Evolutionary conservation across 768 basidiomycete genomes (phyloP).

Genomic region (Suillus placidus): DNA sequence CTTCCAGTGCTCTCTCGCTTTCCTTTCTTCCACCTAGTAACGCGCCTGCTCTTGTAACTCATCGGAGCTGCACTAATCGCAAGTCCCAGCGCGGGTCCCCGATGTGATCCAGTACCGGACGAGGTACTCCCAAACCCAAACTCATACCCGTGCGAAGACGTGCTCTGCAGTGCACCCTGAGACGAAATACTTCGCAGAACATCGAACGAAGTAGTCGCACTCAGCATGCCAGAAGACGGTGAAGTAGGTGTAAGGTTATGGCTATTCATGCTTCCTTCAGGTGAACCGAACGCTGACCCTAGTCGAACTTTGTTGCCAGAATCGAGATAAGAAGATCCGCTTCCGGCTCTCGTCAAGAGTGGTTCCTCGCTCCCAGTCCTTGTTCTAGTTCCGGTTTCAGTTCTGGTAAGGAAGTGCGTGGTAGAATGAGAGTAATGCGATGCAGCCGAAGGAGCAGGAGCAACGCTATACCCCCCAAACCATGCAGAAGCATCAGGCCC

Average conservation of each 20-base stretch:
- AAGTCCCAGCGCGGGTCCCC: background rate
- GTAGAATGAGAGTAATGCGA: constrained; percentile 34
- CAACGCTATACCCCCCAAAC: constrained; percentile 26
- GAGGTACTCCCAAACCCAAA: constrained; percentile 27
- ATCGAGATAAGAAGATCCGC: background rate
- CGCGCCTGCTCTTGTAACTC: background rate
- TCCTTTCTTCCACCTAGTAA: constrained; percentile 23
- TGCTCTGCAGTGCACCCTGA: constrained; percentile 31
- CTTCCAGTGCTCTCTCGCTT: constrained; percentile 19
- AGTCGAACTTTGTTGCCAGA: constrained; percentile 21
- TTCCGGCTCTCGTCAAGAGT: constrained; percentile 17
- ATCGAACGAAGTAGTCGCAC: constrained; percentile 29
- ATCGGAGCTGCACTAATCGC: background rate
- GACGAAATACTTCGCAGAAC: constrained; percentile 34
- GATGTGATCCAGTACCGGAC: constrained; percentile 17
- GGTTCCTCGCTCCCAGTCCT: constrained; percentile 35
- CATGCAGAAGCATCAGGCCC: constrained; percentile 31
- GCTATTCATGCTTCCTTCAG: constrained; percentile 22
- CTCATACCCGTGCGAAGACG: constrained; percentile 20
- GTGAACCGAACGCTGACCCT: constrained; percentile 36
- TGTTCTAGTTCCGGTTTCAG: constrained; percentile 31
- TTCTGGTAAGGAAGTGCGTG: constrained; percentile 11
- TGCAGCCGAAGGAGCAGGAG: constrained; percentile 29
- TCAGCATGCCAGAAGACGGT: constrained; percentile 23
- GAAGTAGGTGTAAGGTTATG: constrained; percentile 15